These are phyloP conservation scores for Suillus sp. DNA, from an alignment of 768 basidiomycete species.

Conservation along the genomic window DNA sequence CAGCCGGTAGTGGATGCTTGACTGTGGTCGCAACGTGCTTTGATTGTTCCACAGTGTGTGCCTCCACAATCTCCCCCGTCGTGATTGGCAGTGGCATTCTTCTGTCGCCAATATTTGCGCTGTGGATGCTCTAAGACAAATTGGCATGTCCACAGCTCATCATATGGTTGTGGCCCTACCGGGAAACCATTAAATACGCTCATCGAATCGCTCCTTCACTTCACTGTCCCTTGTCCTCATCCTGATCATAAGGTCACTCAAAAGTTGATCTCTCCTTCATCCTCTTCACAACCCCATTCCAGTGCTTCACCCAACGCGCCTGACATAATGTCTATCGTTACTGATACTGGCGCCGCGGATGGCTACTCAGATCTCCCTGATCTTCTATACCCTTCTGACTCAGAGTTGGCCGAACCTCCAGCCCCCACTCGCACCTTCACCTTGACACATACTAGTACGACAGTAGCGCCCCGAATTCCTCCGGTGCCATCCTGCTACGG, in stretches of 20 bases:
- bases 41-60: not conserved
- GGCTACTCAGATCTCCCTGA: not conserved
- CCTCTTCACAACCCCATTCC: not conserved
- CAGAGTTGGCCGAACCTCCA: too few relatives aligned
- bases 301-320: not conserved
- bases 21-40: not conserved
- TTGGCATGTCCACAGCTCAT: conserved; percentile 14
- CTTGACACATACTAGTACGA: not conserved
- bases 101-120: not conserved
- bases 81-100: not conserved
- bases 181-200: not conserved
- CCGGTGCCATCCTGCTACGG: conserved; percentile 13
- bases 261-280: conserved; percentile 12
- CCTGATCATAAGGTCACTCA: conserved; percentile 11
- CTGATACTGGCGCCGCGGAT: not conserved
- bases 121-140: not conserved
- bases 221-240: not conserved
- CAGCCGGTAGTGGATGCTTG: not conserved
- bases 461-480: not conserved
- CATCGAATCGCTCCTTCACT: not conserved
- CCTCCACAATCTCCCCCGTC: not conserved
- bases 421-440: too few relatives aligned
- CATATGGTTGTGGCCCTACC: not conserved
- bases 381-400: not conserved
- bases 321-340: not conserved